phyloP scores from a whole-genome alignment of 2,329 filamentous ascomycete genomes.

The Sarocladium oryzae region DNA sequence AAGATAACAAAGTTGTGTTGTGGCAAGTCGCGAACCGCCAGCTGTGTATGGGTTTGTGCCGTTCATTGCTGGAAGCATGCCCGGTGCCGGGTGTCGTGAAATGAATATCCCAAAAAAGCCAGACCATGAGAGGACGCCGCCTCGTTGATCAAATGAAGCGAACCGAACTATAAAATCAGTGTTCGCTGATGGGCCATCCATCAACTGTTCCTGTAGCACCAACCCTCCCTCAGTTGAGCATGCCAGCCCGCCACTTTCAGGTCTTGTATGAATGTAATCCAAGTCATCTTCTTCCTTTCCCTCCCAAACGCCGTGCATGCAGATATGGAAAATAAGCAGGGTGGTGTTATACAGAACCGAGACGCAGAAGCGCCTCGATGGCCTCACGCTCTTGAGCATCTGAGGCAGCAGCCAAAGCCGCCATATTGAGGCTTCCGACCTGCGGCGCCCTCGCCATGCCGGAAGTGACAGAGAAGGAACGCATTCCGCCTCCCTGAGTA shows the following conservation, averaged over 20 bases:
- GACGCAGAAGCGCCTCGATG: constrained; percentile 71
- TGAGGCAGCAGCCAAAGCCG: constrained; percentile 43
- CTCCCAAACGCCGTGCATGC: constrained; percentile 47
- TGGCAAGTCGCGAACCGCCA: no score
- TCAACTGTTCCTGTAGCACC: not conserved
- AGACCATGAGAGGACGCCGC: not conserved
- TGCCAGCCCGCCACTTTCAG: not conserved
- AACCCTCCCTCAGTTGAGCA: not conserved
- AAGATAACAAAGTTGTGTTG: no score
- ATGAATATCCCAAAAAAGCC: not conserved
- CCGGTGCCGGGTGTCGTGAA: not conserved
- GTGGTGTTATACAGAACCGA: constrained; percentile 67
- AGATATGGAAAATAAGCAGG: constrained; percentile 14
- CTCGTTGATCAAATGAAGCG: not conserved
- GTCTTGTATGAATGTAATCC: not conserved
- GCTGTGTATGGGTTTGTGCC: not conserved
- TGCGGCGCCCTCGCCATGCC: constrained; percentile 50
- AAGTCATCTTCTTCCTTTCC: not conserved
- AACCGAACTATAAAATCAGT: not conserved
- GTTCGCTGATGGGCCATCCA: not conserved
- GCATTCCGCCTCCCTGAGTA: constrained; percentile 34
- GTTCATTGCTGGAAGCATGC: not conserved
- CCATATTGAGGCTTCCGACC: constrained; percentile 36
- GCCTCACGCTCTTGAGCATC: constrained; percentile 75
- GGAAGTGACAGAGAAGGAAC: constrained; percentile 42